Evolutionary conservation across 768 basidiomycete species (phyloP).

Genomic region (Boletellus sp.): DNA sequence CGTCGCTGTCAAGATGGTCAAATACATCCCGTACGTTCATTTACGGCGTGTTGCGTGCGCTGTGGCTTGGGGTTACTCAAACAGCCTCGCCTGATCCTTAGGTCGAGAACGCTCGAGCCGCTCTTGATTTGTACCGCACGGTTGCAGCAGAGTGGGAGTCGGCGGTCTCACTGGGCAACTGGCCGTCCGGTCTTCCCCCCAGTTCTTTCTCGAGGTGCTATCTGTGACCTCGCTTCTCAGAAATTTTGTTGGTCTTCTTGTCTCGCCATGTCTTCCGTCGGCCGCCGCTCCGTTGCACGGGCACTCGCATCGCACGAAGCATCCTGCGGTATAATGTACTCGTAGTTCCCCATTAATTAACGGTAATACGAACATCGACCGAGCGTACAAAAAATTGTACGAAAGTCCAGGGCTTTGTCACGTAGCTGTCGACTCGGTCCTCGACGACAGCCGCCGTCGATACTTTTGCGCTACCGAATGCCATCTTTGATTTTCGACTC

Average conservation of each 20-base stretch:
- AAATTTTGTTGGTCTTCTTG: conserved; percentile 15
- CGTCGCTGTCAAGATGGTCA: conserved; percentile 71
- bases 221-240: conserved; percentile 33
- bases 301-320: conserved; percentile 7
- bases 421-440: neutral
- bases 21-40: conserved; percentile 61
- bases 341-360: conserved; percentile 14
- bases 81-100: conserved; percentile 27
- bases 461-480: conserved; percentile 22
- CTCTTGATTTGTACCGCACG: conserved; percentile 51
- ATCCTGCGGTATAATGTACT: conserved; percentile 22
- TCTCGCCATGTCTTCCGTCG: neutral
- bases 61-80: conserved; percentile 11
- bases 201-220: conserved; percentile 81
- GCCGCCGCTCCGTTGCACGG: conserved; percentile 5
- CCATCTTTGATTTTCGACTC: conserved; percentile 33
- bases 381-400: too few relatives aligned
- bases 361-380: conserved; percentile 18
- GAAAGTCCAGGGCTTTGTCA: too few relatives aligned
- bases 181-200: conserved; percentile 76
- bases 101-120: conserved; percentile 74
- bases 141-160: conserved; percentile 64
- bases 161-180: conserved; percentile 54
- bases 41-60: neutral
- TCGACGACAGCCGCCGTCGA: conserved; percentile 10